Base-by-base conservation (phyloP, 2,329 filamentous ascomycete genomes). In the Rhexocercosporidium sp. region DNA sequence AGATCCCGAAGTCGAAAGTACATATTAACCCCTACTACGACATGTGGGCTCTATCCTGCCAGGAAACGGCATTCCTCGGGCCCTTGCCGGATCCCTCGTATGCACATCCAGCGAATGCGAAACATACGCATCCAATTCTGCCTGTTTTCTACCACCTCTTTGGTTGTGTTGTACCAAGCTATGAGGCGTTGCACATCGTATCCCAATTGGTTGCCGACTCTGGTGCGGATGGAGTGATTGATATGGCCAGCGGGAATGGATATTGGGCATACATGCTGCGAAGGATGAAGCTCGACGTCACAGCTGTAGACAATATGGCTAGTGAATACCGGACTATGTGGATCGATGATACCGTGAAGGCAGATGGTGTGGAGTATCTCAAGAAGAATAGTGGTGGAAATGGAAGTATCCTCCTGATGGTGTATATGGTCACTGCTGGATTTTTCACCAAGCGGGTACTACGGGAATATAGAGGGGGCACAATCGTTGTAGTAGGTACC, bases 131-230 rank as follows among this genome's bases (percentile, higher is more conserved):
- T 78, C 90, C 91, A 72, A 82, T 92, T 7, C 83, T 93, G 9
- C 91, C 91, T 1, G 82, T 93, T 20, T 83, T 93, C 64, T 93
- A 93, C 84, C 91, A 93, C 79, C 91, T 94, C 78, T 93, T 93
- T 77, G 90, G 90, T 60, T 94, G 91, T 79, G 86, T 86, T 1
- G 88, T 88, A 22, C 91, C 91, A 0, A 87, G 85, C 11, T 90
- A 90, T 77, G 89, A 92, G 72, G 82, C 86, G 1, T 80, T 94
- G 14, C 81, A 85, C 69, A 80, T 90, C 25, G 82, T 93, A 37
- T 83, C 83, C 41, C 80, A 84, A 57, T 76, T 92, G 2, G 83
- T 86, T 6, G 56, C 22, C 12, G 65, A 65, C 22, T 39, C 57
- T 1, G 59, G 37, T 14, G 64, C 41, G n/a, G 83, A 82, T 1